Base-by-base conservation (phyloP, 805 yeast species). In the Aciculoconidium aculeatum region DNA sequence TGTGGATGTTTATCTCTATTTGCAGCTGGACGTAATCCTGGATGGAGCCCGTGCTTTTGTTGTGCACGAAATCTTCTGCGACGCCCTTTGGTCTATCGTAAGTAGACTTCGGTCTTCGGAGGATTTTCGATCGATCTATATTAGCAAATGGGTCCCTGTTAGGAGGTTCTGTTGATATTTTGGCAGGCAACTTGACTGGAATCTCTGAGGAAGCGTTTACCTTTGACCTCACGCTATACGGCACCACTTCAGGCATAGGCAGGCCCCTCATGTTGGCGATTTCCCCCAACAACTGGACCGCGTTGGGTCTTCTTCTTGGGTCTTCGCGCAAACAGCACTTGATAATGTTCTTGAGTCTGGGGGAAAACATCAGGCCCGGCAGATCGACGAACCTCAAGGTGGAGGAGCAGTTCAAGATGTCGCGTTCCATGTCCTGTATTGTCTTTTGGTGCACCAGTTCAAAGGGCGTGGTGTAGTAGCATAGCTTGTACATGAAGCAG, bases 391-490 rank as follows among this genome's bases (percentile, higher is more conserved):
- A 47, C 12, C 47, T 46, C 11, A 64, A 72, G 11, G 70, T 64
- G 36, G 62, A 71, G 14, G 64, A 53, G 11, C 81, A 75, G 36
- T 72, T 67, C 28, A 80, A 45, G 15, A 83, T 82, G 25, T 80
- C 80, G 21, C 58, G 48, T 41, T 82, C 88, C 48, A 64, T 42
- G 22, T 64, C 69, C 23, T 55, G 52, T 22, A 63, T 41, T 5
- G 59, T 44, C 5, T 37, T 36, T 23, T 64, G 69, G n/a, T 35
- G 34, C 1, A 57, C 55, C 55, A 51, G 62, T 51, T 83, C 94
- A 48, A 83, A 83, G 0, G 94, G 94, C 0, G 94, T 83, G 1
- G 84, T 82, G 44, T 80, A 83, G 52, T 80, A 83, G 47, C 92
- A 80, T 27, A 83, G 49, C 49, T 83, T 83, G 60, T 82, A 83